phyloP scores from a whole-genome alignment of 805 yeast species.

The Hanseniaspora vineae region DNA sequence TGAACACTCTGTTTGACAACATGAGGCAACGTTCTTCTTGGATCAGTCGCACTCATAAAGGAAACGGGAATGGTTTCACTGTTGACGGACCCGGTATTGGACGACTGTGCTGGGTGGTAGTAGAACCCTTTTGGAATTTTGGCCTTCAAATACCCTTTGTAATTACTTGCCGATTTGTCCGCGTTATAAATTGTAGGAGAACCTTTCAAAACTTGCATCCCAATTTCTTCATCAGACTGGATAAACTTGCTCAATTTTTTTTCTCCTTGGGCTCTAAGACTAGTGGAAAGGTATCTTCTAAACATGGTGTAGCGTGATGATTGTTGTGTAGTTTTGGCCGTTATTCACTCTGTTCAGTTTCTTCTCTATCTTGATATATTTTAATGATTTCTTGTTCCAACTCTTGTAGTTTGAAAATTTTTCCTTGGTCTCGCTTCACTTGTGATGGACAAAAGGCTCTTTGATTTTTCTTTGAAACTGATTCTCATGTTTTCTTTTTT shows the following conservation, averaged over 20 bases:
- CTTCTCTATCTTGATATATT: too few relatives aligned
- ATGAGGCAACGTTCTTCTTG: conserved; percentile 32
- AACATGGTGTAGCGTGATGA: not conserved
- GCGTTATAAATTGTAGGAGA: conserved; percentile 51
- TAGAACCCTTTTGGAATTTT: conserved; percentile 46
- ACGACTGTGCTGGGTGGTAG: conserved; percentile 51
- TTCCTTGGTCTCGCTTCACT: too few relatives aligned
- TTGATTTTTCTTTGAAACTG: too few relatives aligned
- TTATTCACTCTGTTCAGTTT: too few relatives aligned
- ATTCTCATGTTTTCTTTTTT: too few relatives aligned
- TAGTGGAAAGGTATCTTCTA: not conserved
- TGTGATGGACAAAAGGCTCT: too few relatives aligned
- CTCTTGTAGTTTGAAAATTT: too few relatives aligned
- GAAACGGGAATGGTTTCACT: conserved; percentile 47
- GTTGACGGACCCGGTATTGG: conserved; percentile 36
- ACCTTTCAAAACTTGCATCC: not conserved
- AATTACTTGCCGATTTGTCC: conserved; percentile 50
- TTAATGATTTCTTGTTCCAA: too few relatives aligned
- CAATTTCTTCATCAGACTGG: not conserved
- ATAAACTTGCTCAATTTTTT: not conserved
- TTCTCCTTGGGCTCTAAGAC: not conserved
- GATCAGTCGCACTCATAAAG: conserved; percentile 51
- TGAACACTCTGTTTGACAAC: conserved; percentile 12
- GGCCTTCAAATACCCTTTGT: conserved; percentile 31
- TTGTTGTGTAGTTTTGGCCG: too few relatives aligned